Percentiles rank a stretch among this genome's conserved stretches.
Conservation (phyloP, 371 early-diverging fungal genomes). For the Rhizopus sp. region DNA sequence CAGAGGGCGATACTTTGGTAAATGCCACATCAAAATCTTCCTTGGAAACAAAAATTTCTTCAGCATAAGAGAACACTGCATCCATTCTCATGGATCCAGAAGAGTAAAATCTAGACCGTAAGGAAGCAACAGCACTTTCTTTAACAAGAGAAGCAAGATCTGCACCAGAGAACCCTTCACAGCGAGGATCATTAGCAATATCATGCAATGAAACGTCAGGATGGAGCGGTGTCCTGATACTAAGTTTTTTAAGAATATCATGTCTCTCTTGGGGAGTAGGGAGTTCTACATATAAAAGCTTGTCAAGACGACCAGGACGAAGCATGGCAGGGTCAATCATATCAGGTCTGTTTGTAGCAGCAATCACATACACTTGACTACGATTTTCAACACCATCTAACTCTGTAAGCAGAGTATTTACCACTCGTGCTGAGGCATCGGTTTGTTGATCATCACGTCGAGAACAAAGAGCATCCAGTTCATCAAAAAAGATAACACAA, state of each 20-base stretch:
- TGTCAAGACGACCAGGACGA: constrained; percentile 99
- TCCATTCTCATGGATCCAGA: constrained; percentile 27
- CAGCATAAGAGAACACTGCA: constrained; percentile 13
- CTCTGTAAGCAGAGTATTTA: constrained; percentile 98
- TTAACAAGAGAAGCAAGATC: constrained; percentile 92
- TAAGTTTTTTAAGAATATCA: constrained; percentile 87
- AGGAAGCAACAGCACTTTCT: constrained; percentile 87
- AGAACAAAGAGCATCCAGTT: constrained; percentile 96
- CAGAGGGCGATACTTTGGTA: constrained; percentile 80
- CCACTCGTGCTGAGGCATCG: constrained; percentile 93
- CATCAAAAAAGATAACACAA: constrained; percentile 99
- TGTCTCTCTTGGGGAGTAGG: constrained; percentile 84
- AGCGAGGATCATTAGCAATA: constrained; percentile 74
- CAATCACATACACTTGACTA: constrained; percentile 94
- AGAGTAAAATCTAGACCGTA: constrained; percentile 64
- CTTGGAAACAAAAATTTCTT: constrained; percentile 62
- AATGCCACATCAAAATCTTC: constrained; percentile 84
- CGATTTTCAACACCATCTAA: constrained; percentile 97
- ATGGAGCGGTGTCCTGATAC: constrained; percentile 80
- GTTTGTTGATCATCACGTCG: constrained; percentile 81
- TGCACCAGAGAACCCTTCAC: constrained; percentile 91
- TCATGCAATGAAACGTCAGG: constrained; percentile 67
- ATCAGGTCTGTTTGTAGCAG: constrained; percentile 99
- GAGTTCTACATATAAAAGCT: constrained; percentile 94
- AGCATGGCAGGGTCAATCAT: constrained; percentile 99